Evolutionary conservation across 495 filamentous ascomycete genomes (phyloP).

Genomic region (Trichoderma parareesei): DNA sequence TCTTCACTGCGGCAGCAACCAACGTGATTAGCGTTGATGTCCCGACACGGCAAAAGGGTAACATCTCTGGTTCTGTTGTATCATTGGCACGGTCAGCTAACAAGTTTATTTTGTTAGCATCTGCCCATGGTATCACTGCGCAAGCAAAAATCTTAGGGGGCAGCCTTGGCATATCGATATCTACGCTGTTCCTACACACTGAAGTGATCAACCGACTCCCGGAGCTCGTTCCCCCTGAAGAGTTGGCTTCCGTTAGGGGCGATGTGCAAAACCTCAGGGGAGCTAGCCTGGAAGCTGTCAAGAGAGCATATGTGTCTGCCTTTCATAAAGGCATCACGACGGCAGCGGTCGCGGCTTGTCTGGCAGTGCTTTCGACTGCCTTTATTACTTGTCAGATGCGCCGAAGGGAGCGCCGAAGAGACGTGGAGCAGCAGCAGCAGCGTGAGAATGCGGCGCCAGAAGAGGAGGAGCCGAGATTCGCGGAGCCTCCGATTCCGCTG

Average conservation of each 20-base stretch:
- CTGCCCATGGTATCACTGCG: conserved; percentile 43
- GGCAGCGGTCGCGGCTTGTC: conserved; percentile 25
- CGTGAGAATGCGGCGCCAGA: background rate
- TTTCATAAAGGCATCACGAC: conserved; percentile 33
- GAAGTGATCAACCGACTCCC: conserved; percentile 17
- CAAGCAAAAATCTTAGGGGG: conserved; percentile 46
- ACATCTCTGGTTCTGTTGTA: conserved; percentile 8
- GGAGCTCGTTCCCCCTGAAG: conserved; percentile 16
- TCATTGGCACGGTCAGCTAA: background rate
- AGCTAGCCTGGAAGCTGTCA: conserved; percentile 16
- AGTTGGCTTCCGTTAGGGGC: conserved; percentile 20
- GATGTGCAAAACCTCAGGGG: conserved; percentile 8
- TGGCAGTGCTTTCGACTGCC: conserved; percentile 20
- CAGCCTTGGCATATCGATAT: conserved; percentile 44
- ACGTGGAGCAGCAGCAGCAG: conserved; percentile 13
- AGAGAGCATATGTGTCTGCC: conserved; percentile 28
- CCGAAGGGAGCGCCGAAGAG: no score
- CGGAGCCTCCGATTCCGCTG: no score
- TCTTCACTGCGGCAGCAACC: conserved; percentile 31
- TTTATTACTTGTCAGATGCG: background rate
- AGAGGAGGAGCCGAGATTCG: background rate
- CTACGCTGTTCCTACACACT: conserved; percentile 35
- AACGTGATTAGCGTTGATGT: conserved; percentile 27
- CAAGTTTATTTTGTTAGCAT: conserved; percentile 20
- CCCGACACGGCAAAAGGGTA: conserved; percentile 31